A percentile compares a stretch with the other conserved stretches of the same genome.
Conservation (phyloP, 2,329 filamentous ascomycete genomes). For the Fusarium circinatum region DNA sequence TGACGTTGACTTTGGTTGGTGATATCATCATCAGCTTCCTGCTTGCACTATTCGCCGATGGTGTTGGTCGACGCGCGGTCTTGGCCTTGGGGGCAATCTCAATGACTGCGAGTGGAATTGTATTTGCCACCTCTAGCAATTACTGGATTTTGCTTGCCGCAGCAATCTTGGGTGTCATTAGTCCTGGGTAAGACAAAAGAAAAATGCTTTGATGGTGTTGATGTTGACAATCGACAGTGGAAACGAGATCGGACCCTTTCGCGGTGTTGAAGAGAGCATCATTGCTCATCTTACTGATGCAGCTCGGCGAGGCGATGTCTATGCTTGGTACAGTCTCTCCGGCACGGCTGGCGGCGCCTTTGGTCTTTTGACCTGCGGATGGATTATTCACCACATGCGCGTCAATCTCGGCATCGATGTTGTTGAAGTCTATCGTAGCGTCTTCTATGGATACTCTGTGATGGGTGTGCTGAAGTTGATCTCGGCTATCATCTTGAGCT, state of each 20-base stretch:
- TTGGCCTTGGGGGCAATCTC: conserved; percentile 63
- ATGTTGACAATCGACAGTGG: conserved; percentile 54
- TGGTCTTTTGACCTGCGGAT: conserved; percentile 69
- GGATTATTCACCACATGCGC: conserved; percentile 64
- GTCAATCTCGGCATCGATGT: conserved; percentile 54
- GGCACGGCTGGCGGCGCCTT: conserved; percentile 70
- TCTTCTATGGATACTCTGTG: conserved; percentile 56
- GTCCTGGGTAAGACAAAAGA: conserved; percentile 54
- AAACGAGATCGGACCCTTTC: conserved; percentile 72
- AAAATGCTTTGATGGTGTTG: accelerated
- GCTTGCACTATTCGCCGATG: conserved; percentile 68
- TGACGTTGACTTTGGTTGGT: conserved; percentile 71
- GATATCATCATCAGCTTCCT: conserved; percentile 69
- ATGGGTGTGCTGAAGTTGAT: conserved; percentile 67
- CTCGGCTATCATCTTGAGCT: conserved; percentile 61
- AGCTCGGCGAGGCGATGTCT: conserved; percentile 63
- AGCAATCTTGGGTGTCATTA: conserved; percentile 70
- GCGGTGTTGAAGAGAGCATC: conserved; percentile 69
- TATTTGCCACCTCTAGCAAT: conserved; percentile 62
- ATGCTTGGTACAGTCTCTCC: conserved; percentile 69
- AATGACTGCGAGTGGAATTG: conserved; percentile 65
- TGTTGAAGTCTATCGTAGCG: conserved; percentile 60
- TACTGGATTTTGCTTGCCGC: conserved; percentile 69
- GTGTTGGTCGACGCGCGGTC: conserved; percentile 63
- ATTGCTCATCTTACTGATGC: conserved; percentile 64